Evolutionary conservation across 1,284 basidiomycete species (phyloP), one percentile per base, ranked within the genome.

Genomic region (Phylloboletellus chloephorus): DNA sequence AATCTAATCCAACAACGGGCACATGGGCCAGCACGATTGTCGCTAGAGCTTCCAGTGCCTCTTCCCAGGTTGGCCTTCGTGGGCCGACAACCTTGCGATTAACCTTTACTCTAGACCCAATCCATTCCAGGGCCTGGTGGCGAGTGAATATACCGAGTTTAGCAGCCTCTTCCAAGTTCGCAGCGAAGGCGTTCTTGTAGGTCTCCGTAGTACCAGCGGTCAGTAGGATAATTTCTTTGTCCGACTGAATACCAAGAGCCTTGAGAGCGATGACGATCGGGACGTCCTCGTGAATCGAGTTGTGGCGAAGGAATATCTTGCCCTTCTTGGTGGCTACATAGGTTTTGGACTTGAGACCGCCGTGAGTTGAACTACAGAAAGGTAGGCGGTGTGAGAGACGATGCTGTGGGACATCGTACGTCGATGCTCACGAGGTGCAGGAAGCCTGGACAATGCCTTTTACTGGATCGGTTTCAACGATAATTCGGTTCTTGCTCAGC

Each of bases 21-120:
- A 99, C 93, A 65, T 99, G 96, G 4, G 94, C 94, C 34, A 99
- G 76, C 5, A 99, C 91, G 59, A 98, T 96, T 2, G 96, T 95
- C 1, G 95, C 93, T 10, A 99, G 74, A 3, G 95, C 93, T 58
- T 98, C 95, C 43, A 96, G 67, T 0, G 95, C 97, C 64, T 98
- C 93, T 65, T 99, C 96, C 74, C 82, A 84, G 11, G 84, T 79
- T 0, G 94, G 89, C 39, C 95, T 71, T 46, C 91, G 78, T 35
- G 88, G 85, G 6, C 87, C 85, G 48, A 85, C 73, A 3, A 87
- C 75, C 53, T 82, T 75, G 44, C 88, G 76, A 61, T 88, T 93
- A 46, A 88, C 78, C 61, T 97, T 98, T 23, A 98, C 93, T 12
- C 92, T 76, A 13, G 80, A 76, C 4, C 97, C 96, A 47, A 99